Base-by-base conservation (phyloP, 2,329 filamentous ascomycete genomes). In the Diaporthe vaccinii region DNA sequence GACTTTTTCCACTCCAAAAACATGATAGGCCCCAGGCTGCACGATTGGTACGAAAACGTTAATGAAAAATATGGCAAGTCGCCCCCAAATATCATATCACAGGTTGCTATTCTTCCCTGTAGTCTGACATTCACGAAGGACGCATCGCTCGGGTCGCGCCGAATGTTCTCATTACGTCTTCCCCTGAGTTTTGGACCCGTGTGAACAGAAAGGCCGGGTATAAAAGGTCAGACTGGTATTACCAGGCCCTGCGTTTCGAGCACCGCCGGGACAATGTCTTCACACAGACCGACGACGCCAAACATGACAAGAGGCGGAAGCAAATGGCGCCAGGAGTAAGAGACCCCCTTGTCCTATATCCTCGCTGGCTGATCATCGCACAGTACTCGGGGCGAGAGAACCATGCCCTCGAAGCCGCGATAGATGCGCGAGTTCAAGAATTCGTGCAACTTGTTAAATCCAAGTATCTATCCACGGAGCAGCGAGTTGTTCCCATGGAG, bases 321-420 rank as follows among this genome's bases (percentile, higher is more conserved):
- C 87, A 89, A 28, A 67, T 67, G 62, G 62, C 62, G 9, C 62
- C 62, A 25, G 62, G 62, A 14, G 61, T 65, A 49, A 65, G 61
- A 46, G 17, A 25, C 14, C 6, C 58, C 36, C 20, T 41, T 41
- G 22, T 22, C 22, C 12, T 76, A 87, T 15, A 20, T 25, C 36
- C 5, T 44, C 68, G 20, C 75, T 34, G 39, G 58, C 61, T 46
- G 41, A 58, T n/a, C 28, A n/a, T 62, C 15, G 22, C 53, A 41
- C 62, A 88, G 88, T 91, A 91, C 78, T 87, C 89, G 3, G 89
- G 89, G 3, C 86, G 88, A 72, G 89, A 91, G 68, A 90, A 91
- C 49, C 82, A 84, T 1, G 83, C 84, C 0, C 80, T 91, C 3
- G 89, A 91, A 75, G 78, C 80, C 0, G 84, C 86, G 6, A 85